Base-by-base conservation (phyloP, 73 alveolate species). In the Urostyla sp. region DNA sequence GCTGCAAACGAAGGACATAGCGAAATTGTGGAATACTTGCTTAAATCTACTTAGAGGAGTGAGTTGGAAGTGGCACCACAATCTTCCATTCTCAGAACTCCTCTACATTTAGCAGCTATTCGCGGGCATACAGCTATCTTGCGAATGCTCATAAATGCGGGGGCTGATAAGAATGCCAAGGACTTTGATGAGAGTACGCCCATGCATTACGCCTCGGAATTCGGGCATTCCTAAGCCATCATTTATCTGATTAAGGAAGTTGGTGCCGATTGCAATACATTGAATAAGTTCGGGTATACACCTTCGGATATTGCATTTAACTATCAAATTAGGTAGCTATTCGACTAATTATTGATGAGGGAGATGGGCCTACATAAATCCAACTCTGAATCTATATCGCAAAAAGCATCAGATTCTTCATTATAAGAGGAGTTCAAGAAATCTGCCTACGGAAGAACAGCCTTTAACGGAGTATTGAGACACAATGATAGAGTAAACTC, bases 161-260 rank as follows among this genome's bases (percentile, higher is more conserved):
- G 92, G 11, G 98, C 98, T 15, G 79, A 87, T 54, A 49, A 90
- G 26, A 92, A 94, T 69, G 83, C 76, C 4, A 69, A 87, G 58
- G 99, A 96, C 80, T 90, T 78, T 74, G 98, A 93, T 63, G 87
- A 88, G 49, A 94, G 93, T 59, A 88, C 98, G 23, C 95, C 98
- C 0, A 75, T 96, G 11, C 99, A 96, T 81, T 72, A 79, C 51
- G 97, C 96, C 6, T 81, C 96, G 49, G 84, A 80, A 52, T 69
- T 48, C 26, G 98, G 98, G 11, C 74, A 60, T 61, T 18, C 67
- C 5, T 61, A 61, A 37, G 26, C 56, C 58, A 72, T 80, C 7
- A 38, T 40, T 0, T 46, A 40, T 11, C 31, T 80, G 44, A 26
- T 84, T 2, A 69, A 69, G 34, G 88, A 75, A 50, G 45, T 46